phyloP scores from a whole-genome alignment of 495 filamentous ascomycete species.

The Lophiostoma macrostomum region DNA sequence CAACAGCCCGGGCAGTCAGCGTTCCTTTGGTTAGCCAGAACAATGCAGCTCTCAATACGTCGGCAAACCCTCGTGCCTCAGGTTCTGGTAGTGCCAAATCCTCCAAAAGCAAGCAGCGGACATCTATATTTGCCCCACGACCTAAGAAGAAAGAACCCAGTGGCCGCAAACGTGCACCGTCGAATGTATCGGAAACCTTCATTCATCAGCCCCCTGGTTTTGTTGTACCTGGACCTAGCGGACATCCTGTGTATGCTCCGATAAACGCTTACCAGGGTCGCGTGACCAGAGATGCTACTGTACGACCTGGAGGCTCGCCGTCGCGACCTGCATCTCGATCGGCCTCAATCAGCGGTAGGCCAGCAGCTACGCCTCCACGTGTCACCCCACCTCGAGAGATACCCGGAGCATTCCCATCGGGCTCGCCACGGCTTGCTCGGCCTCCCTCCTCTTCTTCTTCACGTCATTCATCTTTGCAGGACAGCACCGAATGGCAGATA shows the following conservation, averaged over 20 bases:
- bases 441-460: constrained; percentile 39
- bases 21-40: constrained; percentile 3
- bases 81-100: constrained; percentile 13
- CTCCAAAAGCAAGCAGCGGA: constrained; percentile 17
- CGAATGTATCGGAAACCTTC: constrained; percentile 11
- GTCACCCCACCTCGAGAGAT: constrained; percentile 25
- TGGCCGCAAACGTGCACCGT: constrained; percentile 21
- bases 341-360: constrained; percentile 33
- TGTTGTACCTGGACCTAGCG: constrained; percentile 38
- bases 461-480: constrained; percentile 26
- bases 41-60: constrained; percentile 11
- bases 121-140: constrained; percentile 12
- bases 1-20: constrained; percentile 6
- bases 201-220: constrained; percentile 32
- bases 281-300: constrained; percentile 11
- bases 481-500: constrained; percentile 27
- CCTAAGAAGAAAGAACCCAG: constrained; percentile 19
- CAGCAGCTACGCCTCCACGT: constrained; percentile 32
- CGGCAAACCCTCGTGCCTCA: neutral
- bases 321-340: constrained; percentile 35
- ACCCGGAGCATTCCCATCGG: constrained; percentile 27
- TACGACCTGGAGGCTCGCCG: constrained; percentile 20
- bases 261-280: constrained; percentile 30
- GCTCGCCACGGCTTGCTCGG: constrained; percentile 24
- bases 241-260: constrained; percentile 36